phyloP scores from a whole-genome alignment of 2,329 filamentous ascomycete species.

The Fusarium multiceps region DNA sequence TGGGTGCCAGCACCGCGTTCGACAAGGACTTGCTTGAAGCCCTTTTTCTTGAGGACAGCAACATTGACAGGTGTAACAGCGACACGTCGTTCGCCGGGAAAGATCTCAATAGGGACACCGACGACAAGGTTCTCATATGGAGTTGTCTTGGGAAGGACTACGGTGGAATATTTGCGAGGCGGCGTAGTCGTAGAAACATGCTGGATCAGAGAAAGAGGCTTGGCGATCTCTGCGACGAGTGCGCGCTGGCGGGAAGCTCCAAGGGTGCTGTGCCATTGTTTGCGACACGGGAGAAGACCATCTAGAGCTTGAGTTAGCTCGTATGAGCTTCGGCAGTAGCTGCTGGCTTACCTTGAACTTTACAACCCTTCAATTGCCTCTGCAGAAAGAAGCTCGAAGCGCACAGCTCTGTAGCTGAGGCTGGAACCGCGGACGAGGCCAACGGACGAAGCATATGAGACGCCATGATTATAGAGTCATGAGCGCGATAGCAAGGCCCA shows the following conservation, averaged over 20 bases:
- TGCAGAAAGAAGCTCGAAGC: constrained; percentile 44
- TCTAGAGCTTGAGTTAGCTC: constrained; percentile 22
- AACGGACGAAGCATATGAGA: constrained; percentile 51
- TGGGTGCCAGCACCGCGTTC: constrained; percentile 82
- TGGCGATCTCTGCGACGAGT: constrained; percentile 45
- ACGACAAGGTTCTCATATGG: constrained; percentile 80
- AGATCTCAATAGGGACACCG: constrained; percentile 84
- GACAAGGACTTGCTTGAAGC: constrained; percentile 79
- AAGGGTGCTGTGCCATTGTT: constrained; percentile 55
- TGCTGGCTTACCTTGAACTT: constrained; percentile 35
- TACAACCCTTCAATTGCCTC: constrained; percentile 39
- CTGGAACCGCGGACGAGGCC: constrained; percentile 39
- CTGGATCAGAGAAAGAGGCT: constrained; percentile 54
- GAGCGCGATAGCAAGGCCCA: constrained; percentile 32
- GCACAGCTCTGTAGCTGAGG: constrained; percentile 48
- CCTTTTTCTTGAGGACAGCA: constrained; percentile 84
- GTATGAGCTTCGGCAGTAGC: not conserved
- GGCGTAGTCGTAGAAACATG: constrained; percentile 51
- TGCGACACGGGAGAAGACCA: constrained; percentile 43
- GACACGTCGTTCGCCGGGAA: constrained; percentile 81
- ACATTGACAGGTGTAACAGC: constrained; percentile 89
- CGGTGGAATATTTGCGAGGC: constrained; percentile 54
- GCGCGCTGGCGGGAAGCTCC: constrained; percentile 45
- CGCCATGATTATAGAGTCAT: constrained; percentile 51
- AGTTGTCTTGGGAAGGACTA: constrained; percentile 56